Percentiles rank a stretch among this genome's conserved stretches.
These are phyloP conservation scores for Septoria linicola DNA, from an alignment of 2,329 filamentous ascomycete species.

Conservation along the genomic window DNA sequence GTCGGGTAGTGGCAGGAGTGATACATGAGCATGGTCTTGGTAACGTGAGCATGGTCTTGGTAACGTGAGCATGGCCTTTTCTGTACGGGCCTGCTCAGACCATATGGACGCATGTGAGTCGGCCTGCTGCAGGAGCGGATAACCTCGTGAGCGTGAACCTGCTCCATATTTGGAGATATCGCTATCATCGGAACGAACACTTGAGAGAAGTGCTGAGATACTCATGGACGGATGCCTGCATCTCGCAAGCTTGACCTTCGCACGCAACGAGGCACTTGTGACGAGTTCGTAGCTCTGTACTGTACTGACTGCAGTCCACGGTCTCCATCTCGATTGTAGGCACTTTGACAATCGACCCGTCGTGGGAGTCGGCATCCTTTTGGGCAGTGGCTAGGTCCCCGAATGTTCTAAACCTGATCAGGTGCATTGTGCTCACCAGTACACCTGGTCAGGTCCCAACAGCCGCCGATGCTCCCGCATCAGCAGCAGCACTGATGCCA, in stretches of 20 bases:
- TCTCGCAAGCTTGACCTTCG: neutral
- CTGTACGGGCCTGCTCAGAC: slow-evolving; percentile 1
- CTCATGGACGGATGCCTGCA: neutral
- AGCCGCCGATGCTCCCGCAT: neutral
- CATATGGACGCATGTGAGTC: slow-evolving; percentile 5
- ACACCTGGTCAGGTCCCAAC: neutral
- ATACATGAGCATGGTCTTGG: slow-evolving; percentile 1
- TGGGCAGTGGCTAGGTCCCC: too few species aligned
- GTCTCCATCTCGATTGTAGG: too few species aligned
- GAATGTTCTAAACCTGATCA: too few species aligned
- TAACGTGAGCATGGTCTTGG: neutral
- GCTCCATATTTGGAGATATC: neutral
- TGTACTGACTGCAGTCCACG: too few species aligned
- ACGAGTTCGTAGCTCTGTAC: neutral
- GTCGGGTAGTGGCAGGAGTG: slow-evolving; percentile 5
- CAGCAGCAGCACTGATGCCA: slow-evolving; percentile 1
- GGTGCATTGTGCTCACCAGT: neutral
- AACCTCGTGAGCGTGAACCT: slow-evolving; percentile 3
- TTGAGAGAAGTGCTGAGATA: neutral
- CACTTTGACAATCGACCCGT: too few species aligned
- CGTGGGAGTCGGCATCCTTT: too few species aligned
- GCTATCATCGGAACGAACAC: neutral
- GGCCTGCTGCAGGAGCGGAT: slow-evolving; percentile 2
- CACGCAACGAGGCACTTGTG: slow-evolving; percentile 1
- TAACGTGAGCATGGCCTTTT: neutral